Base-by-base conservation (phyloP, 2,329 filamentous ascomycete genomes). In the Xylaria hypoxylon region DNA sequence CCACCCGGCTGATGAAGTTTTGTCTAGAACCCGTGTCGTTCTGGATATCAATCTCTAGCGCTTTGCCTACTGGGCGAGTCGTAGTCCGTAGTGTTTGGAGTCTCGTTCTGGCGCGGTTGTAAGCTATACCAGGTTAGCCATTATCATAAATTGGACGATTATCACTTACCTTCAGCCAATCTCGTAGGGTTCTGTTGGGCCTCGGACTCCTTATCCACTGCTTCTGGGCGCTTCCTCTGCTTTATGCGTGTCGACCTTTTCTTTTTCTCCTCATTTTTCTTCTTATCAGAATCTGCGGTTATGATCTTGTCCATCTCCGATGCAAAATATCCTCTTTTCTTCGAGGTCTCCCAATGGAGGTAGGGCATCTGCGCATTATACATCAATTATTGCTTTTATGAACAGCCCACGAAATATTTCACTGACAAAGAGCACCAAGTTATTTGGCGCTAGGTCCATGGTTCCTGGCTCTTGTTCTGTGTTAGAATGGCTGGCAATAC, bases 321-420 rank as follows among this genome's bases (percentile, higher is more conserved):
- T 0, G 76, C 71, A n/a, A 79, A n/a, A n/a, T n/a, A n/a, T n/a
- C n/a, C n/a, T n/a, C n/a, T n/a, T n/a, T n/a, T n/a, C n/a, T n/a
- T n/a, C n/a, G n/a, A n/a, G n/a, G 77, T 79, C 50, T 82, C 80
- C 79, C 79, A 82, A 26, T 82, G 79, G 2, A 82, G 74, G 42
- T 76, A 81, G 0, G 79, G 79, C 76, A 80, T 78, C 79, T 81
- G 13, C 7, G 10, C 24, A 13, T 40, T 13, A 50, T n/a, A 6
- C 8, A 28, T 45, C 48, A 44, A 31, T 53, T 35, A 22, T 53
- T 33, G n/a, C 22, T 22, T 38, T 11, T 17, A 28, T 4, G 19
- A n/a, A 17, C 10, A 19, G 13, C 13, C 2, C 11, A 4, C 10
- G 2, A 11, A 6, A 22, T 4, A 19, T 13, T 22, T 19, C 38